Evolutionary conservation across 768 basidiomycete species (phyloP), one percentile per base, ranked within the genome.

Genomic region (Pulveroboletus sp.): DNA sequence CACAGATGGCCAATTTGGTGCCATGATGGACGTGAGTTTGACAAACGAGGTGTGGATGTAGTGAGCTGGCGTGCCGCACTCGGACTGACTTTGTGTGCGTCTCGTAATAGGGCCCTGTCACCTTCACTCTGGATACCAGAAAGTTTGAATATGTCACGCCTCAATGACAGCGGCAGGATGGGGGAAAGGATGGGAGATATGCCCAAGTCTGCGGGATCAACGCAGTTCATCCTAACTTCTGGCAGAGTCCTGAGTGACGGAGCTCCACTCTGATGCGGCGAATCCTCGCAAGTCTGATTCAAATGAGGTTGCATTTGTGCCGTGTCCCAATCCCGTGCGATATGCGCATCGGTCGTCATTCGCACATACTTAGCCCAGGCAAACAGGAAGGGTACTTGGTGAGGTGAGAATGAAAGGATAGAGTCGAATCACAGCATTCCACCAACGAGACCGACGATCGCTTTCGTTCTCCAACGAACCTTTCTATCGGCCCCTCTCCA

Each of bases 11-110:
- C 76, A 74, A 57, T 96, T 97, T 63, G 93, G 93, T 30, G 93
- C 93, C 5, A 95, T 95, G 93, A 97, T 97, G 93, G 79, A 83
- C 50, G 90, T 97, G 46, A 80, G 74, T 54, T 69, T 95, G 49
- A 85, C 79, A 18, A 97, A 97, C 64, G 93, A 97, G 73, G 92
- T 89, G 66, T 36, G 74, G 59, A 49, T 43, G 28, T 37, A 6
- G 27, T 5, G 7, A 30, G 15, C 21, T 28, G n/a, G 32, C 17
- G 8, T 13, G 15, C 47, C 31, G 32, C 47, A 26, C 39, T 43
- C 28, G 36, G 18, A 35, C 48, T 51, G 43, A 51, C 15, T 15
- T 48, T 26, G 38, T 50, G 7, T 27, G 33, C 32, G 28, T 43
- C 39, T 52, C 31, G 11, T 18, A 18, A 50, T 55, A 91, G 87